These are phyloP conservation scores for Rhodotorula sp. DNA, from an alignment of 1,284 basidiomycete genomes.

Conservation along the genomic window DNA sequence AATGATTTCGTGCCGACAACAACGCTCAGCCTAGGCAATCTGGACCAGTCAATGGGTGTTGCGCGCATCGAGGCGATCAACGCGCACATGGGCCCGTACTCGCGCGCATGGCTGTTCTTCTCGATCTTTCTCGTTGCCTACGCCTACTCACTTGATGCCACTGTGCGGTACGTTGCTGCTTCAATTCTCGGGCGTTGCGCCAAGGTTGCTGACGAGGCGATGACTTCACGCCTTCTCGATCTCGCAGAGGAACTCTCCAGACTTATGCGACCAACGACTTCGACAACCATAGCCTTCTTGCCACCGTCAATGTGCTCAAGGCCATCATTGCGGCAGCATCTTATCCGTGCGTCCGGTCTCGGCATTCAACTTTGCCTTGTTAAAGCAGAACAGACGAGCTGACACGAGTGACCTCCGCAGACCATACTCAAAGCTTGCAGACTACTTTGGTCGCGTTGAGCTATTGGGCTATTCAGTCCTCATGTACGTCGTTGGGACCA, in stretches of 20 bases:
- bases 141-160: conserved; percentile 50
- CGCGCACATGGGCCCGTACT: not conserved
- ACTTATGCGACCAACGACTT: conserved; percentile 38
- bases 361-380: conserved; percentile 23
- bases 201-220: no score
- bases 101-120: not conserved
- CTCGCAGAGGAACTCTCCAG: conserved; percentile 40
- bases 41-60: not conserved
- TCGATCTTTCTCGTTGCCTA: conserved; percentile 46
- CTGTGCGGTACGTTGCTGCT: conserved; percentile 35
- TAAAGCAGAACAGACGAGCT: no score
- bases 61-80: conserved; percentile 2
- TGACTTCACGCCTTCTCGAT: no score
- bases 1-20: not conserved
- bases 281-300: conserved; percentile 45
- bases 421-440: conserved; percentile 48
- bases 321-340: conserved; percentile 30
- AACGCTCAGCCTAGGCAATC: not conserved
- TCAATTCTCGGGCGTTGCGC: no score
- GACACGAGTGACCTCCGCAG: no score
- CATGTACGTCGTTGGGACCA: conserved; percentile 51
- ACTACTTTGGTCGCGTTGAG: conserved; percentile 53
- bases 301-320: conserved; percentile 50
- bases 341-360: conserved; percentile 31
- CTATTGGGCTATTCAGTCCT: conserved; percentile 50